phyloP scores from a whole-genome alignment of 2,329 filamentous ascomycete genomes.

The Chaetomiaceae sp. region DNA sequence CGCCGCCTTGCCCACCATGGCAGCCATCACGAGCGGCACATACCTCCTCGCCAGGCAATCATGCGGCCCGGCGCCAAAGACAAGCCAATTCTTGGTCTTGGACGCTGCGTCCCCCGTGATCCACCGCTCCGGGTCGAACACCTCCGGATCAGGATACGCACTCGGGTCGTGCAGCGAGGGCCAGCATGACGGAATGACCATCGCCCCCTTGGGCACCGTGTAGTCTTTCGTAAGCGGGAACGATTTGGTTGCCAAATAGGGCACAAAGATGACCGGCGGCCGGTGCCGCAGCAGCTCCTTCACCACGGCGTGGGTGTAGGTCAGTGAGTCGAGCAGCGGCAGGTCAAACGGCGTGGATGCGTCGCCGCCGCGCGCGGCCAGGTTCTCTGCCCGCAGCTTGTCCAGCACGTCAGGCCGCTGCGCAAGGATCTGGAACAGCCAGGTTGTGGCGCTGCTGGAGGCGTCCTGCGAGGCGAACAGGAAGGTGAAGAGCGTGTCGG shows the following conservation, averaged over 20 bases:
- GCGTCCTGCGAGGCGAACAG: constrained; percentile 97
- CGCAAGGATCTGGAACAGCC: constrained; percentile 91
- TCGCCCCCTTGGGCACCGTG: constrained; percentile 87
- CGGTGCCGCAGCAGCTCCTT: constrained; percentile 89
- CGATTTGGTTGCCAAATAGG: constrained; percentile 87
- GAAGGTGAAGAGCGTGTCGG: constrained; percentile 92
- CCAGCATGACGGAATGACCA: constrained; percentile 91
- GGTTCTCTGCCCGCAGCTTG: constrained; percentile 86
- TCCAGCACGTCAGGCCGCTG: constrained; percentile 90
- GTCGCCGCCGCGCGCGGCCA: constrained; percentile 68
- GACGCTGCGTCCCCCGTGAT: constrained; percentile 83
- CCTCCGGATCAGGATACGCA: constrained; percentile 82
- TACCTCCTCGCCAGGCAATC: constrained; percentile 95
- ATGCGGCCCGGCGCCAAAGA: constrained; percentile 92
- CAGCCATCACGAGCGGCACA: constrained; percentile 79
- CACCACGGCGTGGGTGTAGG: constrained; percentile 86
- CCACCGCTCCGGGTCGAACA: constrained; percentile 87
- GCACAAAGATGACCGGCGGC: constrained; percentile 94
- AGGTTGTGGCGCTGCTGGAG: constrained; percentile 86
- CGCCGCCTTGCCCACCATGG: constrained; percentile 85
- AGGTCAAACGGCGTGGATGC: constrained; percentile 64
- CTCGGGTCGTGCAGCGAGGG: constrained; percentile 87
- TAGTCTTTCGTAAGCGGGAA: constrained; percentile 86
- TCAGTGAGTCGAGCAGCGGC: constrained; percentile 82
- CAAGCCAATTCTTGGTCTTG: constrained; percentile 89